Conservation (phyloP, 441 rosid genomes). For the Jatropha multifida region DNA sequence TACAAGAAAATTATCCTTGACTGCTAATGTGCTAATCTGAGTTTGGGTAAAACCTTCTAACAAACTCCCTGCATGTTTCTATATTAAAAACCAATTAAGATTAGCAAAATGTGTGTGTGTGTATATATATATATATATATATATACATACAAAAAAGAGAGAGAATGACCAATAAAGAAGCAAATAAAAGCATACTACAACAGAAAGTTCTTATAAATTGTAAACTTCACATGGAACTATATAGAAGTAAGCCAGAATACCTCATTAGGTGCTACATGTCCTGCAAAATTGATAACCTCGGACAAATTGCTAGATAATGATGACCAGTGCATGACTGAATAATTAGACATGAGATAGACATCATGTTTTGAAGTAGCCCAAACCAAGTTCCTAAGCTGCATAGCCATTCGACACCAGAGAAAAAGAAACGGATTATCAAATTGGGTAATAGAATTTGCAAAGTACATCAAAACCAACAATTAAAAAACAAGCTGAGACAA, state of each 20-base stretch:
- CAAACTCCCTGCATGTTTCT: constrained; percentile 91
- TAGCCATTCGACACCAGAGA: constrained; percentile 15
- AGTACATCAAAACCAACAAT: neutral
- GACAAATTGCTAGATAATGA: constrained; percentile 58
- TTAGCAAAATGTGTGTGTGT: neutral
- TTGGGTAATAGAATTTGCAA: neutral
- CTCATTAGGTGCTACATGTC: constrained; percentile 95
- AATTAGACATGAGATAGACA: constrained; percentile 80
- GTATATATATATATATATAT: neutral
- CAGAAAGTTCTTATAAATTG: neutral
- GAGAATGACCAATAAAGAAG: neutral
- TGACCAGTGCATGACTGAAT: constrained; percentile 84
- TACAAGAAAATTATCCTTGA: constrained; percentile 74
- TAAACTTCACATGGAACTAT: constrained; percentile 7
- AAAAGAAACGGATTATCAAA: constrained; percentile 2
- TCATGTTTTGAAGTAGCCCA: constrained; percentile 92
- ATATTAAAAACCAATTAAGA: constrained; percentile 11
- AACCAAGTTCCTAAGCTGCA: constrained; percentile 91
- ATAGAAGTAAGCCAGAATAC: constrained; percentile 28
- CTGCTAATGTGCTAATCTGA: constrained; percentile 91
- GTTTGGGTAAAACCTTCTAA: constrained; percentile 91
- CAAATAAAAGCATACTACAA: neutral
- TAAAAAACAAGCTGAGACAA: neutral
- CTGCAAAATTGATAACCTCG: constrained; percentile 79
- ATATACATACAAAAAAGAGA: neutral